Base-by-base conservation (phyloP, 441 rosid species). In the Brassica balearica region DNA sequence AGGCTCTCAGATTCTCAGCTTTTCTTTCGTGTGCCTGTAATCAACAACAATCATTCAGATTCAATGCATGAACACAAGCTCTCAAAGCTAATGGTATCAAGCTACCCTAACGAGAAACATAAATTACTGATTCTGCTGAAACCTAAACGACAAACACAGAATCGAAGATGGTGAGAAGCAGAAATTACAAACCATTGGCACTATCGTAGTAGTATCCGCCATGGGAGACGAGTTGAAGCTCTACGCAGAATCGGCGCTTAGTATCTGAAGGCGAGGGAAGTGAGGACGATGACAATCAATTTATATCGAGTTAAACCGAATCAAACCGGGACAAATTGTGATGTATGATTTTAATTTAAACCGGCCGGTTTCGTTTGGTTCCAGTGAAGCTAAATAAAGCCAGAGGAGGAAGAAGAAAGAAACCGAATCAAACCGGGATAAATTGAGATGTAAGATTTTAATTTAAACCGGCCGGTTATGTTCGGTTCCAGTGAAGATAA, bases 1-100 rank as follows among this genome's bases (percentile, higher is more conserved):
- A 74, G 15, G 41, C 71, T 68, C 82, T 79, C 78, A 79, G 27
- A 73, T 73, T 79, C 75, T 79, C 78, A 63, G 51, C 11, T 69
- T 79, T 79, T 41, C 67, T 79, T 63, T 58, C 79, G 6, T 69
- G 71, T 63, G 38, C 78, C 78, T 74, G 78, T 27, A 2, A 0
- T 62, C 41, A 69, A 69, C 56, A 38, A 5, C 12, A 41, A 2
- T 15, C 38, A 27, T 65, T 58, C 58, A 51, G 10, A 59, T n/a
- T 12, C 63, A 78, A 59, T 43, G 53, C 72, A 71, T 14, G 14
- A 63, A 38, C 20, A 69, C 20, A 69, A 62, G 25, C 20, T 14
- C 70, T 69, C 29, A 55, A 12, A 67, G 32, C 34, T n/a, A 43
- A 22, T 11, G 36, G 48, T 2, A 71, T 71, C 46, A 48, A 63